Evolutionary conservation across 352 stramenopile genomes (phyloP).

Genomic region (Saprolegnia diclina): DNA sequence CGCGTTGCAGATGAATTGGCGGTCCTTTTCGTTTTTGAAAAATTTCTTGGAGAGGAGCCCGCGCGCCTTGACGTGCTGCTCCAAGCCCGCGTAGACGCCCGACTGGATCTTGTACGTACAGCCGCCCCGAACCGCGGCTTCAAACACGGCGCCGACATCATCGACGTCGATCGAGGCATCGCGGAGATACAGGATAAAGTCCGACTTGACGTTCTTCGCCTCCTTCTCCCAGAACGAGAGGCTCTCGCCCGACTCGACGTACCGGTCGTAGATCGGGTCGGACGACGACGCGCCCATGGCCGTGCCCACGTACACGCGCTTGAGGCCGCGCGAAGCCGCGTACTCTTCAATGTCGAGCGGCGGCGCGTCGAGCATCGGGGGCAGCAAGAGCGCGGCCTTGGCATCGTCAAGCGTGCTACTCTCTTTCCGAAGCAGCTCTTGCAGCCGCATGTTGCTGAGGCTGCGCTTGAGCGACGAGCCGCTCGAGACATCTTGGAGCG

Average conservation of each 20-base stretch:
- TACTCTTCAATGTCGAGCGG: constrained; percentile 27
- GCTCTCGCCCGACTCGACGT: constrained; percentile 56
- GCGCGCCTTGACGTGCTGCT: constrained; percentile 75
- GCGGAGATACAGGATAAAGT: constrained; percentile 73
- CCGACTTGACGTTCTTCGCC: constrained; percentile 68
- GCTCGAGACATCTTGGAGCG: background rate
- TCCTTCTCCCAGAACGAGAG: constrained; percentile 73
- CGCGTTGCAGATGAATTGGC: background rate
- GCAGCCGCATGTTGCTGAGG: constrained; percentile 20
- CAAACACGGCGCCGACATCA: constrained; percentile 51
- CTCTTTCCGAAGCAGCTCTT: constrained; percentile 3
- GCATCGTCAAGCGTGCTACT: background rate
- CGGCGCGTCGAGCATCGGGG: background rate
- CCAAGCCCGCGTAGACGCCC: constrained; percentile 65
- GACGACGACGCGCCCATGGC: constrained; percentile 32
- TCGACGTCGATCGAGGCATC: constrained; percentile 71
- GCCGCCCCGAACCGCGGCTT: constrained; percentile 59
- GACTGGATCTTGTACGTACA: constrained; percentile 77
- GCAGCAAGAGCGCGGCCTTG: background rate
- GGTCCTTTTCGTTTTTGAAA: constrained; percentile 25
- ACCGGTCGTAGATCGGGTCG: constrained; percentile 65
- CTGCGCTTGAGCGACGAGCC: constrained; percentile 21
- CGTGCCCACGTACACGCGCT: constrained; percentile 62
- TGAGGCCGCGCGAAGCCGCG: constrained; percentile 30
- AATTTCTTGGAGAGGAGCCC: constrained; percentile 76